Conservation (phyloP, 192 early-diverging fungal species). For the Umbelopsis isabellina region DNA sequence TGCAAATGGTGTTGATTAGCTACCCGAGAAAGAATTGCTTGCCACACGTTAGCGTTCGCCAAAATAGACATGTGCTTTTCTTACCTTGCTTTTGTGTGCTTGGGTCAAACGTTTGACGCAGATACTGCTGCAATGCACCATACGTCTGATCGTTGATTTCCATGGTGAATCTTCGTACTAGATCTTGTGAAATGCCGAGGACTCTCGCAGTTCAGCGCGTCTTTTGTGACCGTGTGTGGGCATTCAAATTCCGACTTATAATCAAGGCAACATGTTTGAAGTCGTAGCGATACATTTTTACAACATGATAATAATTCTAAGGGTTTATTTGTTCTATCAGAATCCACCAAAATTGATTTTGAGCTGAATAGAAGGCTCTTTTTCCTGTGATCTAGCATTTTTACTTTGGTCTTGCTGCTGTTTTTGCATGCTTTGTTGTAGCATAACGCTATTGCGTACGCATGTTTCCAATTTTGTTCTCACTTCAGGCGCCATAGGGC, state of each 20-base stretch:
- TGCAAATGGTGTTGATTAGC: constrained; percentile 24
- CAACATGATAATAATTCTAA: no score
- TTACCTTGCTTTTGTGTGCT: constrained; percentile 60
- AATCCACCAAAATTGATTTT: constrained; percentile 46
- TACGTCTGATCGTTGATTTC: constrained; percentile 57
- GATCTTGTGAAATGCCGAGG: background rate
- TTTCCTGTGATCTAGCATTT: constrained; percentile 24
- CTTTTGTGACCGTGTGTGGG: constrained; percentile 4
- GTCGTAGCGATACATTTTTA: no score
- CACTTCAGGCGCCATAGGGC: constrained; percentile 35
- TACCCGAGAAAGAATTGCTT: background rate
- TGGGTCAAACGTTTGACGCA: constrained; percentile 66
- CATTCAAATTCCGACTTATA: background rate
- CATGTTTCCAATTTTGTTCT: constrained; percentile 52
- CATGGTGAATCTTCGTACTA: constrained; percentile 30
- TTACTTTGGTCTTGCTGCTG: constrained; percentile 37
- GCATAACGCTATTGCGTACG: constrained; percentile 50
- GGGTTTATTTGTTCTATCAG: background rate
- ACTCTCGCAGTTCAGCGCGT: background rate
- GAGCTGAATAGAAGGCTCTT: constrained; percentile 47
- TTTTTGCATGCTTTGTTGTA: constrained; percentile 46
- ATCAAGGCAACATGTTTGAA: background rate
- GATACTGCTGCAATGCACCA: constrained; percentile 50
- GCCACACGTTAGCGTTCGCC: background rate
- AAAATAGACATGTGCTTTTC: background rate